Evolutionary conservation across 1,284 basidiomycete species (phyloP).

Genomic region (Malassezia brasiliensis): DNA sequence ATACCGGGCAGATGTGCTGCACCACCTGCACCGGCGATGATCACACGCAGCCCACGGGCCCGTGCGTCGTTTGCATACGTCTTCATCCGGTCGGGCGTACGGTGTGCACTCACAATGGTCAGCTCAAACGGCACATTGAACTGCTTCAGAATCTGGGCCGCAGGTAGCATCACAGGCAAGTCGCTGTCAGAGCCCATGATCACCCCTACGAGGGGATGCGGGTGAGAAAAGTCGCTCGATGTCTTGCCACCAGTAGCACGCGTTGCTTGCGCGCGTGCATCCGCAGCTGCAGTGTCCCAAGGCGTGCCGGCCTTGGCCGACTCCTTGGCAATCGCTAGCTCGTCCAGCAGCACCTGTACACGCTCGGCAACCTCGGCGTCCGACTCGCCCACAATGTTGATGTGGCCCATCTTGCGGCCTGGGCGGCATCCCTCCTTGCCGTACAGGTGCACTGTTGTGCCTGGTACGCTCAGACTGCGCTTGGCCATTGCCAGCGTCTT

Average conservation of each 20-base stretch:
- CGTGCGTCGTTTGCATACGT: constrained; percentile 71
- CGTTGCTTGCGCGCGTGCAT: constrained; percentile 49
- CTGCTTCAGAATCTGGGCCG: constrained; percentile 69
- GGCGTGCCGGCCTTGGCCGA: constrained; percentile 53
- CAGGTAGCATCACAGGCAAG: constrained; percentile 80
- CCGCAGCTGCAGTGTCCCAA: constrained; percentile 48
- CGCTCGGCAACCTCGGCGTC: constrained; percentile 66
- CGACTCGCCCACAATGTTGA: constrained; percentile 74
- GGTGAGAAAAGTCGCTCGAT: constrained; percentile 49
- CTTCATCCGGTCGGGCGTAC: constrained; percentile 79
- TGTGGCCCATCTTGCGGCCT: constrained; percentile 95
- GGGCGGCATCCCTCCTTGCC: constrained; percentile 81
- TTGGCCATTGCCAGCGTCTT: constrained; percentile 43
- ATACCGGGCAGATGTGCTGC: constrained; percentile 96
- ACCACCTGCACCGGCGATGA: constrained; percentile 93
- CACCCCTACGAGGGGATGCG: constrained; percentile 74
- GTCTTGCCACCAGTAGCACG: background rate
- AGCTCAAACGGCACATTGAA: constrained; percentile 85
- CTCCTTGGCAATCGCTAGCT: constrained; percentile 35
- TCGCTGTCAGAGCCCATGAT: constrained; percentile 99
- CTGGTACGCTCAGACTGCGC: constrained; percentile 55
- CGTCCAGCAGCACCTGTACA: constrained; percentile 28
- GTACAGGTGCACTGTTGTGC: constrained; percentile 78
- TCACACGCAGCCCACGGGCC: constrained; percentile 62
- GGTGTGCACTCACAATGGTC: constrained; percentile 89